Percentiles rank a stretch among this genome's conserved stretches.
These are phyloP conservation scores for Scheffersomyces illinoinensis DNA, from an alignment of 1,139 yeast species.

Conservation along the genomic window DNA sequence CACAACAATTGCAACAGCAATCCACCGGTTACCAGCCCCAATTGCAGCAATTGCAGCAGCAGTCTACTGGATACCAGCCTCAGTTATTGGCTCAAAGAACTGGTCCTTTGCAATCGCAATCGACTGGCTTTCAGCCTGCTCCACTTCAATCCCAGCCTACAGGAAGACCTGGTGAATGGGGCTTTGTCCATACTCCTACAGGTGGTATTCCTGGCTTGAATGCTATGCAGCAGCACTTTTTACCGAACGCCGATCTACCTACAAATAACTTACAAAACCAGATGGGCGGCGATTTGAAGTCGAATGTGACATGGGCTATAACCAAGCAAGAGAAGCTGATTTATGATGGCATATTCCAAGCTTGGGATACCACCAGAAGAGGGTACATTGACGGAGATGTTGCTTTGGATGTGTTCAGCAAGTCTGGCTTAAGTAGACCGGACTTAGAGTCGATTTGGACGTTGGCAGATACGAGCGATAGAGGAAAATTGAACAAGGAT, in stretches of 20 bases:
- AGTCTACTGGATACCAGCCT: background rate
- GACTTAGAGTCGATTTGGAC: slow-evolving; percentile 94
- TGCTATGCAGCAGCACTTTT: slow-evolving; percentile 71
- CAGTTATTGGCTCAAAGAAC: slow-evolving; percentile 7
- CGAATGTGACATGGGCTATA: slow-evolving; percentile 72
- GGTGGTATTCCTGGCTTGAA: slow-evolving; percentile 77
- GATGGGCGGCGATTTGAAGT: slow-evolving; percentile 52
- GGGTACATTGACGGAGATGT: slow-evolving; percentile 80
- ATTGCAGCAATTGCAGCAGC: slow-evolving; percentile 6
- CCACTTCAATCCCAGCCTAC: slow-evolving; percentile 56
- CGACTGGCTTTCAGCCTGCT: slow-evolving; percentile 14
- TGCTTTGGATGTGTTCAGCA: slow-evolving; percentile 85
- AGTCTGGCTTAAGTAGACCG: slow-evolving; percentile 81
- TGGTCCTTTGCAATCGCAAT: slow-evolving; percentile 13
- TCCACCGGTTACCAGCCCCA: slow-evolving; percentile 18
- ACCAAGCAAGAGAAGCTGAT: slow-evolving; percentile 83
- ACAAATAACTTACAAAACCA: slow-evolving; percentile 46
- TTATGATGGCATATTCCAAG: slow-evolving; percentile 83
- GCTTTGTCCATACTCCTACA: slow-evolving; percentile 70
- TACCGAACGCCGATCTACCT: slow-evolving; percentile 58
- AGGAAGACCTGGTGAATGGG: slow-evolving; percentile 84
- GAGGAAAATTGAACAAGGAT: slow-evolving; percentile 73
- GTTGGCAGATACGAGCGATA: slow-evolving; percentile 66
- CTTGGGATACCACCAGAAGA: slow-evolving; percentile 72
- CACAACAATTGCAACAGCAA: slow-evolving; percentile 11